Evolutionary conservation across 257 asterid species (phyloP).

Genomic region (Nicotiana attenuata): DNA sequence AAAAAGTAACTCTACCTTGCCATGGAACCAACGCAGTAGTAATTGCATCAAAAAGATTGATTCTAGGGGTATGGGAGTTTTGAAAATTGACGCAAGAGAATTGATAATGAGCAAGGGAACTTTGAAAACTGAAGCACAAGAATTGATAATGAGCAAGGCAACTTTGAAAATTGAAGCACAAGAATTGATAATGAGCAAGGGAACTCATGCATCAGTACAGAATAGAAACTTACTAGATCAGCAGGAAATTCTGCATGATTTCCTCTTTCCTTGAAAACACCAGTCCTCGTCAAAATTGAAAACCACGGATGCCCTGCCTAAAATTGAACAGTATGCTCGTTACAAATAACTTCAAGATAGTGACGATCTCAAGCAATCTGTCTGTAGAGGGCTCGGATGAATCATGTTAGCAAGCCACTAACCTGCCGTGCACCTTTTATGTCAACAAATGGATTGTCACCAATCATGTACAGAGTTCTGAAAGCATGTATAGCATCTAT

Average conservation of each 20-base stretch:
- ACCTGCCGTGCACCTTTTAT: conserved; percentile 58
- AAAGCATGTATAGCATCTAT: conserved; percentile 25
- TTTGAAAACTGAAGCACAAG: neutral
- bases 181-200: neutral
- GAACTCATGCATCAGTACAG: neutral
- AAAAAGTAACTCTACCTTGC: neutral
- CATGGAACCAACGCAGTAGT: neutral
- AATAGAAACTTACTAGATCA: conserved; percentile 37
- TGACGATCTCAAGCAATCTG: neutral
- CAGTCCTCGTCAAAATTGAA: conserved; percentile 62
- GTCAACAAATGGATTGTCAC: conserved; percentile 61
- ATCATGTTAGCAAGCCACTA: neutral
- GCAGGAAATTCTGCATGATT: conserved; percentile 56
- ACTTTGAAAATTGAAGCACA: neutral
- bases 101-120: neutral
- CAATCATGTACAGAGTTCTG: conserved; percentile 55
- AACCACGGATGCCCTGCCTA: conserved; percentile 75
- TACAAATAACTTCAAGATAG: neutral
- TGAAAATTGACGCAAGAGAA: neutral
- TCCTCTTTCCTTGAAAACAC: conserved; percentile 50
- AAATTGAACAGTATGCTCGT: neutral
- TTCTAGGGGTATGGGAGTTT: neutral
- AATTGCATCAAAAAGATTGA: neutral
- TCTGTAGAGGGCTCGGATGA: neutral
- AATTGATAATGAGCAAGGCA: neutral